These are phyloP conservation scores for Cutaneotrichosporon cavernicola DNA, from an alignment of 1,284 basidiomycete species.

Conservation along the genomic window DNA sequence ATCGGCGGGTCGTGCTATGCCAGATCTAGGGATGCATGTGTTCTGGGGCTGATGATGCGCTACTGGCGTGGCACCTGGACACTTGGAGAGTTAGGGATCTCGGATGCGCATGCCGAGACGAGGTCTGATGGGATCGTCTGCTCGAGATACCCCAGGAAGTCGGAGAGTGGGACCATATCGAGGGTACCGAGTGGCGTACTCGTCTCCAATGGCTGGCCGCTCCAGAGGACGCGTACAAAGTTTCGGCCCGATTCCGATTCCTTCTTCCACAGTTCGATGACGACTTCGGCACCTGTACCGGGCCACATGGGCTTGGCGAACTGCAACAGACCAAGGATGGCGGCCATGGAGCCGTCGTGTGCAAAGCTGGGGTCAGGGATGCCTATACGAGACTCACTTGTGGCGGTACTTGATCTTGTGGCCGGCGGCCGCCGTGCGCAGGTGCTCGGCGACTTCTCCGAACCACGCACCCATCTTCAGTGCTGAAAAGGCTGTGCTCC, in stretches of 20 bases:
- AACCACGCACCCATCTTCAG: conserved; percentile 42
- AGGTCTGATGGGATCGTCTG: conserved; percentile 29
- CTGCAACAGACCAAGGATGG: conserved; percentile 42
- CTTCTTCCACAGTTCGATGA: conserved; percentile 41
- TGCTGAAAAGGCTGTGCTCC: conserved; percentile 33
- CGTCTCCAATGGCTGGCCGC: conserved; percentile 37
- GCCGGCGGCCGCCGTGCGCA: conserved; percentile 29
- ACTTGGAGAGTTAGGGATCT: background rate
- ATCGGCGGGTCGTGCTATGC: background rate
- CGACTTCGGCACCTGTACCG: conserved; percentile 46
- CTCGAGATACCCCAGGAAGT: conserved; percentile 34
- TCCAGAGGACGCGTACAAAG: conserved; percentile 34
- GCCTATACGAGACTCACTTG: conserved; percentile 32
- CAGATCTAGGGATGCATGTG: background rate
- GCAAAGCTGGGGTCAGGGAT: conserved; percentile 33
- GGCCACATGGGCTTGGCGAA: conserved; percentile 42
- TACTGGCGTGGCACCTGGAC: background rate
- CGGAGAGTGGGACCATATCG: conserved; percentile 31
- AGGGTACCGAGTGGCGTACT: conserved; percentile 38
- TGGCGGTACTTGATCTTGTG: conserved; percentile 34
- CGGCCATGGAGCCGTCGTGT: conserved; percentile 44
- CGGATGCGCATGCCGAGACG: conserved; percentile 19
- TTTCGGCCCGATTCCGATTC: background rate
- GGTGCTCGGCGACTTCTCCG: conserved; percentile 34
- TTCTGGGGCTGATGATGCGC: background rate